A percentile compares a stretch with the other conserved stretches of the same genome.
Conservation (phyloP, 441 rosid genomes). For the Omphalea diandra region DNA sequence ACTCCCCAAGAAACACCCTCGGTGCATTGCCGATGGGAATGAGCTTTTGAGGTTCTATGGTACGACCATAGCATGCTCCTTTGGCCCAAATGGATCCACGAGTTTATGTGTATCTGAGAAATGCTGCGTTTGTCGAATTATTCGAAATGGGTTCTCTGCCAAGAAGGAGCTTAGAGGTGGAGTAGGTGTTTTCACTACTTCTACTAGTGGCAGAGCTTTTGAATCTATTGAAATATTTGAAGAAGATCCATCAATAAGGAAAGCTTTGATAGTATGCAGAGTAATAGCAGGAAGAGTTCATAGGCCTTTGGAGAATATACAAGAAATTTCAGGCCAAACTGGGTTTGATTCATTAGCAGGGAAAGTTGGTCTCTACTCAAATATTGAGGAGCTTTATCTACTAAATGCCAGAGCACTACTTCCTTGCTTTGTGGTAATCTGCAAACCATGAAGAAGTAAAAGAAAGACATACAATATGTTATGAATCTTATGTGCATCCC, state of each 20-base stretch:
- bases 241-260: constrained; percentile 53
- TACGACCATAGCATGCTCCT: constrained; percentile 72
- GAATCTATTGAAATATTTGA: constrained; percentile 50
- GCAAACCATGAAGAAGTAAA: constrained; percentile 53
- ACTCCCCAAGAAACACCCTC: constrained; percentile 87
- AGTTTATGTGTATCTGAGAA: constrained; percentile 71
- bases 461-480: neutral
- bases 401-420: constrained; percentile 88
- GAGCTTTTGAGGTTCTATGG: constrained; percentile 91
- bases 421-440: constrained; percentile 94
- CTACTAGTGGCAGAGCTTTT: constrained; percentile 90
- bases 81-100: constrained; percentile 78
- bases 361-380: constrained; percentile 85
- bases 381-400: constrained; percentile 91
- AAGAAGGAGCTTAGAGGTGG: constrained; percentile 81
- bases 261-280: constrained; percentile 88
- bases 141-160: constrained; percentile 70
- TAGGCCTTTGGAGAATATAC: constrained; percentile 79
- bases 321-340: constrained; percentile 67
- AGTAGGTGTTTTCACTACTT: constrained; percentile 86
- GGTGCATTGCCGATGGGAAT: constrained; percentile 93
- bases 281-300: constrained; percentile 98
- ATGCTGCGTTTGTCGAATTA: constrained; percentile 79
- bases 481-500: constrained; percentile 25
- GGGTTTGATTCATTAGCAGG: constrained; percentile 98